Evolutionary conservation across 176 grass and related monocot species (phyloP).

Genomic region (Aegilops umbellulata): DNA sequence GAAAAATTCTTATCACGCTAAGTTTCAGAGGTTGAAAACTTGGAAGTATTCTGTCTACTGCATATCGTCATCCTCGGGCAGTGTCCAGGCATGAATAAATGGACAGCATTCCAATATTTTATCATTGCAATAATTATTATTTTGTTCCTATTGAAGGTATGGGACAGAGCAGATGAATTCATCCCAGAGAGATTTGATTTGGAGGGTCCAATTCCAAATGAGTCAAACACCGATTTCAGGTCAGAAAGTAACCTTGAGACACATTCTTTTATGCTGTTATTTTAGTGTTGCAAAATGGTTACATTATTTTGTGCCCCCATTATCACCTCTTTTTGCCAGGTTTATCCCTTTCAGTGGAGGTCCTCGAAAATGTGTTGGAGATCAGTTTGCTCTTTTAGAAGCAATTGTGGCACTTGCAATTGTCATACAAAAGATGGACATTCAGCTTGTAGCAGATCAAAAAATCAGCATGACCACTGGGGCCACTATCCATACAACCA

Average conservation of each 20-base stretch:
- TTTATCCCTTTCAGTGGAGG: slow-evolving; percentile 98
- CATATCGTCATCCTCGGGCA: background rate
- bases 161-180: slow-evolving; percentile 92
- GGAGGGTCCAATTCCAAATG: slow-evolving; percentile 88
- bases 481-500: slow-evolving; percentile 95
- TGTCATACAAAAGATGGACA: slow-evolving; percentile 72
- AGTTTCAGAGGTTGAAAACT: background rate
- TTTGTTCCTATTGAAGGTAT: slow-evolving; percentile 60
- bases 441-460: slow-evolving; percentile 78
- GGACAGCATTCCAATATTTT: background rate
- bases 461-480: slow-evolving; percentile 99
- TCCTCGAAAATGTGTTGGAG: slow-evolving; percentile 98
- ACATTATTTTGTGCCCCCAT: background rate
- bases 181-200: slow-evolving; percentile 87
- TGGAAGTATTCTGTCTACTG: background rate
- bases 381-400: slow-evolving; percentile 96
- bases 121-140: slow-evolving; percentile 6
- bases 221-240: slow-evolving; percentile 95
- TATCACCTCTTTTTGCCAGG: slow-evolving; percentile 27
- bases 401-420: slow-evolving; percentile 89
- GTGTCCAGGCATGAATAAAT: background rate
- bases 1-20: background rate
- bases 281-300: background rate
- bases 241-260: slow-evolving; percentile 7
- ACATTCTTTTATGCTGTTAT: too few species aligned